Evolutionary conservation across 257 asterid species (phyloP).

Genomic region (Jaltomata sinuosa): DNA sequence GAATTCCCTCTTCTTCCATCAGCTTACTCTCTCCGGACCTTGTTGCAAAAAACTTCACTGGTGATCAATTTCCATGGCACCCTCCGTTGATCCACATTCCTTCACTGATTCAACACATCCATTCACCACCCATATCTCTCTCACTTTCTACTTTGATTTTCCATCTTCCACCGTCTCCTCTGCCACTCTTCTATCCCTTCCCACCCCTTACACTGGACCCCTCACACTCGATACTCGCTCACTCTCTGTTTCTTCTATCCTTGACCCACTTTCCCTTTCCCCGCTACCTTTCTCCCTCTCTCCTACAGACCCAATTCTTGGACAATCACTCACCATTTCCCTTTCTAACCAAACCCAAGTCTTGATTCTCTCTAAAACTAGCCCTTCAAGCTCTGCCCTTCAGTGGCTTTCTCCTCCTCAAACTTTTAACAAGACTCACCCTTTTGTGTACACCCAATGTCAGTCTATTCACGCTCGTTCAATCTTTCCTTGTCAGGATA

Average conservation of each 20-base stretch:
- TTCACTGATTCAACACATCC: slow-evolving; percentile 78
- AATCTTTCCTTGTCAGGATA: slow-evolving; percentile 93
- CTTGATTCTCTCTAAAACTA: slow-evolving; percentile 1
- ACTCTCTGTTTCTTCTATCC: slow-evolving; percentile 41
- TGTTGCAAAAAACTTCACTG: not conserved
- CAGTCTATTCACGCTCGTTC: slow-evolving; percentile 94
- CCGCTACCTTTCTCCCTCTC: slow-evolving; percentile 55
- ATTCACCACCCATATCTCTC: slow-evolving; percentile 70
- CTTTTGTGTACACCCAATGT: slow-evolving; percentile 91
- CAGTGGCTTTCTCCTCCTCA: slow-evolving; percentile 93
- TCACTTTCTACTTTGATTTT: slow-evolving; percentile 75
- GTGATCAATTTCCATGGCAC: slow-evolving; percentile 39
- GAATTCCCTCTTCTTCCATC: not conserved
- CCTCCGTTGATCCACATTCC: slow-evolving; percentile 84
- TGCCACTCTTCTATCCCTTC: slow-evolving; percentile 61
- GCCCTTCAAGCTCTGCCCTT: slow-evolving; percentile 25
- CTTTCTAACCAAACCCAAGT: not conserved
- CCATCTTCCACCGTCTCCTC: slow-evolving; percentile 67
- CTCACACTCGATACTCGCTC: slow-evolving; percentile 75
- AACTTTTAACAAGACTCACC: slow-evolving; percentile 60
- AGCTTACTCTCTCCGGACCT: not conserved
- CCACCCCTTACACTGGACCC: slow-evolving; percentile 59
- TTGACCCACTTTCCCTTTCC: slow-evolving; percentile 16
- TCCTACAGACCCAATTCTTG: slow-evolving; percentile 5
- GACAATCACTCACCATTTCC: slow-evolving; percentile 2